Conservation (phyloP, 345 rosid genomes). For the Conringia planisiliqua region DNA sequence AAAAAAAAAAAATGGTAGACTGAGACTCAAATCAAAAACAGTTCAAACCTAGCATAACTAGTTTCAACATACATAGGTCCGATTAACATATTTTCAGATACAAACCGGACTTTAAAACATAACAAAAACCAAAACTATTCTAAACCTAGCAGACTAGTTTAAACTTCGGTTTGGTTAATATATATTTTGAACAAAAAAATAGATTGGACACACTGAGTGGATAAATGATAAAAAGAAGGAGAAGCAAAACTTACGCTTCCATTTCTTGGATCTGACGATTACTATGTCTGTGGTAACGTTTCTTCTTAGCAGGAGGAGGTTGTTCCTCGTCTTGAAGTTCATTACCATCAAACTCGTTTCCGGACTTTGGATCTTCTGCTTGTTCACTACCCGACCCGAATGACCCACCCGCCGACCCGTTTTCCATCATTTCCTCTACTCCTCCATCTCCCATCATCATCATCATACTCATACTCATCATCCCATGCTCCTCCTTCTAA, state of each 20-base stretch:
- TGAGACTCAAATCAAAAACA: not conserved
- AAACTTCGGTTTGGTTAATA: not conserved
- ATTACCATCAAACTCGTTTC: slow-evolving; percentile 44
- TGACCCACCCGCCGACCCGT: slow-evolving; percentile 80
- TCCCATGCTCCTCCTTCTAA: slow-evolving; percentile 70
- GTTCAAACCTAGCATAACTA: not conserved
- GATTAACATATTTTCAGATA: not conserved
- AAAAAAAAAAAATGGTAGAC: not conserved
- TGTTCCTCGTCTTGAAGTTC: slow-evolving; percentile 40
- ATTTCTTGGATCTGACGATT: slow-evolving; percentile 92
- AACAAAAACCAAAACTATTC: not conserved
- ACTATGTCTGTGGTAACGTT: slow-evolving; percentile 93
- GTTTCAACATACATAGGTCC: not conserved
- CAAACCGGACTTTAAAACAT: not conserved
- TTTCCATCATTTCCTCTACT: slow-evolving; percentile 69
- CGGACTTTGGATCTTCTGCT: slow-evolving; percentile 57
- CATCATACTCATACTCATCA: slow-evolving; percentile 44
- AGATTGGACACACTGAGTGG: not conserved
- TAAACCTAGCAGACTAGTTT: not conserved
- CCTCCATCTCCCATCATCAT: slow-evolving; percentile 53
- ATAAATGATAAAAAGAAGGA: not conserved
- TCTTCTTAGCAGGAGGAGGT: slow-evolving; percentile 58
- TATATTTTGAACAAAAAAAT: not conserved
- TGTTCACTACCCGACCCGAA: slow-evolving; percentile 88
- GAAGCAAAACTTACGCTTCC: slow-evolving; percentile 67